Conservation (phyloP, 2,329 filamentous ascomycete species). For the Trichoderma afroharzianum region DNA sequence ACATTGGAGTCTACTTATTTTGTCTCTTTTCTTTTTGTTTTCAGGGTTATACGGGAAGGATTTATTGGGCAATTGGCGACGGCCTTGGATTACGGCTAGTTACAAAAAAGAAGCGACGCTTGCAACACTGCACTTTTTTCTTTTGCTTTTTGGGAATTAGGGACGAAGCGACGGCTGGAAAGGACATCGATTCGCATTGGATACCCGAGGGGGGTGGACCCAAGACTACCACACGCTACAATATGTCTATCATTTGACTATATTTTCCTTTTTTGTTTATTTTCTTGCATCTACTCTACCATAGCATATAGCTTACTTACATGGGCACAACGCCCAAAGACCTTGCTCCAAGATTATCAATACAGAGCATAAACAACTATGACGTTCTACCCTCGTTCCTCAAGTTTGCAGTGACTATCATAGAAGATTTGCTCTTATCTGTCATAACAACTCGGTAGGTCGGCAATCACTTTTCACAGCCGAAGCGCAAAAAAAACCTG, state of each 20-base stretch:
- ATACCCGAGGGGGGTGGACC: constrained; percentile 10
- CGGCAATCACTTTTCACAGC: neutral
- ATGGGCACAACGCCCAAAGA: neutral
- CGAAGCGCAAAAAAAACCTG: neutral
- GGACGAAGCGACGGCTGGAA: constrained; percentile 9
- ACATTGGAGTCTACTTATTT: neutral
- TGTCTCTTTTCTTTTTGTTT: neutral
- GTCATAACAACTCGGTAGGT: neutral
- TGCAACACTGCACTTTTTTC: constrained; percentile 10
- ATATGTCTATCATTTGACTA: neutral
- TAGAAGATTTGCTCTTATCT: neutral
- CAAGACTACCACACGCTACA: neutral
- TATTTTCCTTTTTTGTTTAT: neutral
- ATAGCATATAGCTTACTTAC: neutral
- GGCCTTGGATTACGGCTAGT: neutral
- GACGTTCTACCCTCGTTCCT: neutral
- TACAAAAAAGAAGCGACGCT: constrained; percentile 2
- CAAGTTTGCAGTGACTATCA: neutral
- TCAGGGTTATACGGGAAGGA: neutral
- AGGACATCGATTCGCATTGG: neutral
- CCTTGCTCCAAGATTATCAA: neutral
- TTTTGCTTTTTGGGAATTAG: neutral
- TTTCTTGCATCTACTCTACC: neutral
- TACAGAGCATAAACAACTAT: constrained; percentile 5
- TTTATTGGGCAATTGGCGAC: neutral